Percentiles rank a stretch among this genome's conserved stretches.
Conservation (phyloP, 2,329 filamentous ascomycete species). For the Macrophomina pseudophaseolina region DNA sequence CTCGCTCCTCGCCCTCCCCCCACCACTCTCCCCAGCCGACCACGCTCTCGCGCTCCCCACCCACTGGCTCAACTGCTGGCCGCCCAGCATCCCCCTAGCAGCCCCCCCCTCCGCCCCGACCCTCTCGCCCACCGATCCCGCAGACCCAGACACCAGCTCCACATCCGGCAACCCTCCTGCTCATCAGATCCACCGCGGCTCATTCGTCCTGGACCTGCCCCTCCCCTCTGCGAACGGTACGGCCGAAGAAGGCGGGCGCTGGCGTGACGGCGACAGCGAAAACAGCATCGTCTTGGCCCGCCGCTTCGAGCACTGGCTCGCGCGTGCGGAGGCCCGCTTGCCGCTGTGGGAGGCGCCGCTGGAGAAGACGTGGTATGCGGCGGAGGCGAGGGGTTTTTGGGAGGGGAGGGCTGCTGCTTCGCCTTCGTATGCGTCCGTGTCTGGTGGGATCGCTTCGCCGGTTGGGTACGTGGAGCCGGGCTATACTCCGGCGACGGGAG, state of each 20-base stretch:
- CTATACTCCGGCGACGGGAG: neutral
- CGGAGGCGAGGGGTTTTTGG: constrained; percentile 2
- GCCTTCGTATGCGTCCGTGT: neutral
- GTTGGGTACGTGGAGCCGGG: neutral
- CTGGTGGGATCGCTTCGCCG: neutral
- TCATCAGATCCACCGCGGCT: constrained; percentile 1
- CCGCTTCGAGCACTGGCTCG: constrained; percentile 16
- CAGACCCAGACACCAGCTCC: neutral
- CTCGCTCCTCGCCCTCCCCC: neutral
- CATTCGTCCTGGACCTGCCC: constrained; percentile 2
- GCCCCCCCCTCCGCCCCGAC: neutral
- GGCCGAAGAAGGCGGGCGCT: neutral
- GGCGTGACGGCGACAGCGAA: neutral
- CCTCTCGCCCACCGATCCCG: neutral
- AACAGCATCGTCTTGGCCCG: too few species aligned
- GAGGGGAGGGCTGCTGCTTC: neutral
- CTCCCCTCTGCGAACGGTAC: neutral
- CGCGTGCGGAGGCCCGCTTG: neutral
- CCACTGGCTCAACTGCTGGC: constrained; percentile 14
- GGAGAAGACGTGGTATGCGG: constrained; percentile 15
- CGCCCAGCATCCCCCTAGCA: neutral
- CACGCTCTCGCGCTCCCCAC: neutral
- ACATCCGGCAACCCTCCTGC: neutral
- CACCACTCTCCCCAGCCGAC: neutral
- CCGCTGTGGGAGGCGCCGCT: constrained; percentile 12